A percentile compares a stretch with the other conserved stretches of the same genome.
phyloP scores from a whole-genome alignment of 805 yeast genomes.

The Candida lessepsii region DNA sequence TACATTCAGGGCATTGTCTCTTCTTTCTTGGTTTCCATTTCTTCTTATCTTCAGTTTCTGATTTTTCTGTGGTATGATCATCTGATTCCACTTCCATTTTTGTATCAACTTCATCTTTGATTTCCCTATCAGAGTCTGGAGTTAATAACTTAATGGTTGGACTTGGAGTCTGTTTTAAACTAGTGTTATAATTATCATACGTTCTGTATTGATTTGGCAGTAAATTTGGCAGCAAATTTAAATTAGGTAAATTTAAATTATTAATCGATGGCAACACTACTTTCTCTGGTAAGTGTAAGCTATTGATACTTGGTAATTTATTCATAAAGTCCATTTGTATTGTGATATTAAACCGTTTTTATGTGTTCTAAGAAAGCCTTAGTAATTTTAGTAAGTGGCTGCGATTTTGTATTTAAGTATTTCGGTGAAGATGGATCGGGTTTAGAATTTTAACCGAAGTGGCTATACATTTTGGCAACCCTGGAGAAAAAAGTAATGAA shows the following conservation, averaged over 20 bases:
- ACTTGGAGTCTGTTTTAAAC: slow-evolving; percentile 2
- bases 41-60: slow-evolving; percentile 5
- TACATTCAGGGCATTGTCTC: slow-evolving; percentile 72
- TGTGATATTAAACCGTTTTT: no score
- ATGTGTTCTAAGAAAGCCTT: background rate
- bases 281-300: slow-evolving; percentile 24
- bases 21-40: slow-evolving; percentile 54
- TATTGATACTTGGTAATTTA: slow-evolving; percentile 34
- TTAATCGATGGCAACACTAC: slow-evolving; percentile 11
- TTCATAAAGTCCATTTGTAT: slow-evolving; percentile 7
- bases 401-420: slow-evolving; percentile 7
- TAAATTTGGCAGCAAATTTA: slow-evolving; percentile 3
- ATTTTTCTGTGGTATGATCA: background rate
- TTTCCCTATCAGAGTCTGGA: slow-evolving; percentile 4
- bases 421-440: slow-evolving; percentile 9
- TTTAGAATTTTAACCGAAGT: slow-evolving; percentile 7
- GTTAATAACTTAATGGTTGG: slow-evolving; percentile 3
- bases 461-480: slow-evolving; percentile 5
- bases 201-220: slow-evolving; percentile 5
- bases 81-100: background rate
- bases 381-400: slow-evolving; percentile 4
- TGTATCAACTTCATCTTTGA: slow-evolving; percentile 2
- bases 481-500: background rate
- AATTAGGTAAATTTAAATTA: slow-evolving; percentile 7
- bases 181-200: slow-evolving; percentile 4